Evolutionary conservation across 441 rosid species (phyloP), one percentile per base, ranked within the genome.

Genomic region (Mallotus japonicus): DNA sequence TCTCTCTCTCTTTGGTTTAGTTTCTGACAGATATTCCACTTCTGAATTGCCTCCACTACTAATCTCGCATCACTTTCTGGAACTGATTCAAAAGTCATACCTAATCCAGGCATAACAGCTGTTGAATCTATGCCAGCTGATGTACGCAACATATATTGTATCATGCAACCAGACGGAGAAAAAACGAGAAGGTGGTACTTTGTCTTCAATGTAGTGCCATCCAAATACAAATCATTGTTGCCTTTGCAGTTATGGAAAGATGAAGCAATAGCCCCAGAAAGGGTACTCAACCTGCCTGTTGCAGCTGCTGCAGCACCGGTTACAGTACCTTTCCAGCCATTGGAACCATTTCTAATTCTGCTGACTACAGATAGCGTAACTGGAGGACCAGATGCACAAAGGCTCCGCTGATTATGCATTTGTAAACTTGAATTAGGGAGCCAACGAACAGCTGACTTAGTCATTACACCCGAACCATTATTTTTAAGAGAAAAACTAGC

Each of bases 251-350:
- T 81, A 69, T 84, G 87, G 79, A 92, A 95, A 50, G 89, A 75
- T 28, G 97, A 88, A 63, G 99, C 89, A 74, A 89, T 82, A 69
- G 96, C 89, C 69, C 95, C 93, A 0, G 88, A 83, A 70, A 85
- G 77, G 64, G 90, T 80, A 84, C 80, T 83, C 75, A 76, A 77
- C 83, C 85, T 88, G 74, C 99, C 99, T 1, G 97, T 81, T 53
- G 97, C 97, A 68, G 94, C 97, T 10, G 89, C 89, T 34, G 97
- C 94, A 71, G 94, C 97, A 72, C 89, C 91, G 72, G 83, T 89
- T 53, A 92, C 82, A 0, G 94, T 82, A 34, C 92, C 91, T 73
- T 82, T 83, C 99, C 97, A 95, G 53, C 96, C 97, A 81, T 74
- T 83, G 71, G 69, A 83, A 65, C 90, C 95, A 53, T 85, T 92